Conservation (phyloP, 2,329 filamentous ascomycete genomes). For the Aspergillus pseudoterreus region DNA sequence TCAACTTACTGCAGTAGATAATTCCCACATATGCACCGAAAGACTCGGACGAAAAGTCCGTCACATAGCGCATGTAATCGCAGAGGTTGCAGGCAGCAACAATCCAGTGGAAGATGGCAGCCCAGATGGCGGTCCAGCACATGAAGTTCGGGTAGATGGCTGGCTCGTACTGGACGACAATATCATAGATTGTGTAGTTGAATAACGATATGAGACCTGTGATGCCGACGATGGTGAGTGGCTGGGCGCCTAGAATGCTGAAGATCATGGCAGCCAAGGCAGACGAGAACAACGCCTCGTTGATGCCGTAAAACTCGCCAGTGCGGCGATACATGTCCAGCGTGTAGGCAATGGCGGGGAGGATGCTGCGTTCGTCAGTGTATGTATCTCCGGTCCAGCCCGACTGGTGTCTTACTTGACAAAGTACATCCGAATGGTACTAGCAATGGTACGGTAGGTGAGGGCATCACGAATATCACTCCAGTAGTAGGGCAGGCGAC, state of each 20-base stretch:
- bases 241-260: constrained; percentile 50
- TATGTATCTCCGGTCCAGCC: too few relatives aligned
- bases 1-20: constrained; percentile 48
- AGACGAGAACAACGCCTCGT: constrained; percentile 54
- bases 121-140: constrained; percentile 56
- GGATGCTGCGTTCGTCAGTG: constrained; percentile 33
- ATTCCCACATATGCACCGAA: constrained; percentile 57
- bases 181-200: constrained; percentile 60
- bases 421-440: constrained; percentile 57
- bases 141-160: constrained; percentile 53
- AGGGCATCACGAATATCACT: constrained; percentile 54
- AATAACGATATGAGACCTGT: constrained; percentile 55
- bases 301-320: constrained; percentile 54
- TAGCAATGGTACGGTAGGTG: constrained; percentile 53
- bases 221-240: constrained; percentile 56
- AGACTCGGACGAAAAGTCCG: constrained; percentile 52
- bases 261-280: constrained; percentile 55
- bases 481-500: constrained; percentile 54
- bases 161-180: constrained; percentile 48
- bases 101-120: constrained; percentile 56
- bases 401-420: constrained; percentile 32
- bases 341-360: constrained; percentile 57
- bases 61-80: constrained; percentile 58
- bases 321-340: constrained; percentile 58
- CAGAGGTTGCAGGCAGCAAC: constrained; percentile 51